phyloP scores from a whole-genome alignment of 768 basidiomycete species.

The Lentinula lateritia region DNA sequence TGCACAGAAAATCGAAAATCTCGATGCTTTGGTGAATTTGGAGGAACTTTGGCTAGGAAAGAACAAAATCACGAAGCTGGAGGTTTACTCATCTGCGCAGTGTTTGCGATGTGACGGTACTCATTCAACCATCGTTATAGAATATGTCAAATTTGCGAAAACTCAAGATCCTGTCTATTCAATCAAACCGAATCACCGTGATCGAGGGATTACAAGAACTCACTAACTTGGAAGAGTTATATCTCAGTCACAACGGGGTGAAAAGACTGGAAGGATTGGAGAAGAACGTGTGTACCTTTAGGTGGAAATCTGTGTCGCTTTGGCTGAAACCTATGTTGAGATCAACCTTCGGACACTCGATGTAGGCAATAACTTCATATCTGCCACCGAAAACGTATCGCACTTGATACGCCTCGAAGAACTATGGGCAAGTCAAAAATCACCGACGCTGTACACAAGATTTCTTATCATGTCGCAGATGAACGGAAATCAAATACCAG shows the following conservation, averaged over 20 bases:
- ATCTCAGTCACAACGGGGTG: constrained; percentile 92
- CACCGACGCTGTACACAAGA: neutral
- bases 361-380: constrained; percentile 79
- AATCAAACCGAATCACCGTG: constrained; percentile 90
- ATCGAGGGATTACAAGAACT: constrained; percentile 77
- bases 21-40: constrained; percentile 74
- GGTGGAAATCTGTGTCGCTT: neutral
- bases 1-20: constrained; percentile 75
- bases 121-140: constrained; percentile 28
- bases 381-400: constrained; percentile 73
- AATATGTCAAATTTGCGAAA: constrained; percentile 64
- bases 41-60: constrained; percentile 97
- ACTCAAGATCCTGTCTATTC: constrained; percentile 82
- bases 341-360: constrained; percentile 80
- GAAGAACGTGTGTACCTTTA: constrained; percentile 55
- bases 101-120: neutral
- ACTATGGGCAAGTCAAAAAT: constrained; percentile 68
- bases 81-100: constrained; percentile 37
- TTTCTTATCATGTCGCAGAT: constrained; percentile 43
- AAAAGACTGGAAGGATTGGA: constrained; percentile 80
- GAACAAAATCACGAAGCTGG: constrained; percentile 89
- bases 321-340: constrained; percentile 19
- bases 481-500: constrained; percentile 80
- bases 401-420: constrained; percentile 81
- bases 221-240: constrained; percentile 77